These are phyloP conservation scores for Clathrus columnatus DNA, from an alignment of 768 basidiomycete species.

Conservation along the genomic window DNA sequence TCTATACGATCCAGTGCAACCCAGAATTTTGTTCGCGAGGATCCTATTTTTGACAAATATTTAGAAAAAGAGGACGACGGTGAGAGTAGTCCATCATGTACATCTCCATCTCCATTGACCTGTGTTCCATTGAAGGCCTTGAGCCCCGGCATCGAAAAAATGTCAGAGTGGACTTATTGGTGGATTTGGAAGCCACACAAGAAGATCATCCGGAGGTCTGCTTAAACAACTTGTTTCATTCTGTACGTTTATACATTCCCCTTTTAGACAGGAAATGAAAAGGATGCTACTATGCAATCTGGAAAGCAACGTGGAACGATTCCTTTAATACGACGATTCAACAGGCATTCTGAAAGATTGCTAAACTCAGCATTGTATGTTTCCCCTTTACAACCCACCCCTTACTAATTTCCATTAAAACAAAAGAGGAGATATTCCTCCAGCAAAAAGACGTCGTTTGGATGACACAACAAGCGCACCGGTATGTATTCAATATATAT, in stretches of 20 bases:
- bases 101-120: not conserved
- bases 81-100: conserved; percentile 27
- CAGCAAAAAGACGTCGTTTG: conserved; percentile 53
- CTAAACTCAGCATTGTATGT: conserved; percentile 69
- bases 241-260: conserved; percentile 1
- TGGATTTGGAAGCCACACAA: conserved; percentile 79
- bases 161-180: conserved; percentile 64
- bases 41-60: conserved; percentile 92
- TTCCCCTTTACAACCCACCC: not conserved
- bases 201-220: conserved; percentile 86
- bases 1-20: conserved; percentile 81
- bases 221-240: not conserved
- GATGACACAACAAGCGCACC: conserved; percentile 18
- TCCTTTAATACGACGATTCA: conserved; percentile 93
- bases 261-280: conserved; percentile 73
- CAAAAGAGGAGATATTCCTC: conserved; percentile 44
- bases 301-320: conserved; percentile 81
- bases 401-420: not conserved
- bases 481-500: not conserved
- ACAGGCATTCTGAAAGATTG: conserved; percentile 90
- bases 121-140: conserved; percentile 41
- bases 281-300: conserved; percentile 92
- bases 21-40: conserved; percentile 80
- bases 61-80: conserved; percentile 95
- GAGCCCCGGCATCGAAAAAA: conserved; percentile 65